phyloP scores from a whole-genome alignment of 495 filamentous ascomycete species.

The Talaromyces trachyspermus region DNA sequence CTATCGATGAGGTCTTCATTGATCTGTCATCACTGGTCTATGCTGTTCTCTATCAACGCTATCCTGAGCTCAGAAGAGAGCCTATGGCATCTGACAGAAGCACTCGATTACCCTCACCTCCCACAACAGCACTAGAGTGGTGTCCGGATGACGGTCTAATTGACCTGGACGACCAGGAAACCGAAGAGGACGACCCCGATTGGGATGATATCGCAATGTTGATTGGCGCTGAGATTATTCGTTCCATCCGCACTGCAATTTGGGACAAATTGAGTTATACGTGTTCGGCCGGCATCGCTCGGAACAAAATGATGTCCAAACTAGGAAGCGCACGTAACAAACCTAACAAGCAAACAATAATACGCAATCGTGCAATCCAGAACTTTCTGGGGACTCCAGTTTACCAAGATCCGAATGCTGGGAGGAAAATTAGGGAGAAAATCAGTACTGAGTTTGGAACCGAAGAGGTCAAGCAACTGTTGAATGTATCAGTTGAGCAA shows the following conservation, averaged over 20 bases:
- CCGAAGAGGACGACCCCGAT: slow-evolving; percentile 75
- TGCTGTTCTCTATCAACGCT: slow-evolving; percentile 64
- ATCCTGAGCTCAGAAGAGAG: slow-evolving; percentile 60
- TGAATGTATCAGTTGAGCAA: slow-evolving; percentile 66
- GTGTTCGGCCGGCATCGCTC: slow-evolving; percentile 79
- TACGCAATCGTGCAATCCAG: slow-evolving; percentile 74
- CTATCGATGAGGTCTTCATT: slow-evolving; percentile 86
- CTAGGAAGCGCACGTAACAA: slow-evolving; percentile 86
- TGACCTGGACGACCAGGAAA: slow-evolving; percentile 63
- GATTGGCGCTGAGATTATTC: slow-evolving; percentile 80
- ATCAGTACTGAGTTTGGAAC: slow-evolving; percentile 70
- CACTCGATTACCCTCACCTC: slow-evolving; percentile 64
- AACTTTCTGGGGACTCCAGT: slow-evolving; percentile 82
- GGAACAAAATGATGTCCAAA: slow-evolving; percentile 94
- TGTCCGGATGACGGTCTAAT: slow-evolving; percentile 63
- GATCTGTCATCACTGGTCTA: slow-evolving; percentile 82
- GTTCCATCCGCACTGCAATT: slow-evolving; percentile 61
- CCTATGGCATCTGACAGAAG: slow-evolving; percentile 64
- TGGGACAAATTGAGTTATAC: slow-evolving; percentile 71
- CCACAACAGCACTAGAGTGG: slow-evolving; percentile 75
- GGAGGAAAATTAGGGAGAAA: slow-evolving; percentile 95
- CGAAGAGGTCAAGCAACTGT: slow-evolving; percentile 69
- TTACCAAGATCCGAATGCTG: slow-evolving; percentile 92
- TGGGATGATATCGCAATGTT: slow-evolving; percentile 93
- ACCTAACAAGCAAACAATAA: slow-evolving; percentile 85